Evolutionary conservation across 2,329 filamentous ascomycete genomes (phyloP).

Genomic region (Penicillium capsulatum): DNA sequence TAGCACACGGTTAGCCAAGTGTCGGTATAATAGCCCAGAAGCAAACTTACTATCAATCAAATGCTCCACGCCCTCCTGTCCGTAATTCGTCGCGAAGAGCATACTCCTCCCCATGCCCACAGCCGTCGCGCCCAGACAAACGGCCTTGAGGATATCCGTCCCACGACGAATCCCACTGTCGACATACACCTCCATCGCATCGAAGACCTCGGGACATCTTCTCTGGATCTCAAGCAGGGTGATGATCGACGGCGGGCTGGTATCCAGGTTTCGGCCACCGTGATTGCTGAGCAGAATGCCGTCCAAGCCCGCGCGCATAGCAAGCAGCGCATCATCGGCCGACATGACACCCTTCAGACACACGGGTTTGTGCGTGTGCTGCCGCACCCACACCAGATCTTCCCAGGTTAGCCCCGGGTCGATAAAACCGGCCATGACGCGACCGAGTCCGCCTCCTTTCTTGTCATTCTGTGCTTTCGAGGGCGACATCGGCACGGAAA

Average conservation of each 20-base stretch:
- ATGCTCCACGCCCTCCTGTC: conserved; percentile 53
- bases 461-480: conserved; percentile 47
- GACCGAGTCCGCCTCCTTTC: conserved; percentile 52
- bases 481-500: conserved; percentile 44
- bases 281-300: conserved; percentile 58
- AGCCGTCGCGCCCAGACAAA: conserved; percentile 52
- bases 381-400: conserved; percentile 52
- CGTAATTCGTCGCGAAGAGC: conserved; percentile 52
- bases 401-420: conserved; percentile 52
- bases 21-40: neutral
- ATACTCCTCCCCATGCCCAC: conserved; percentile 54
- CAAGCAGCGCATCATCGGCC: conserved; percentile 52
- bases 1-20: conserved; percentile 14
- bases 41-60: conserved; percentile 51
- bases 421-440: conserved; percentile 51
- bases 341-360: conserved; percentile 56
- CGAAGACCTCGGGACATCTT: conserved; percentile 49
- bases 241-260: conserved; percentile 48
- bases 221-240: conserved; percentile 52
- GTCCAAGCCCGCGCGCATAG: conserved; percentile 49
- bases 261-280: conserved; percentile 55
- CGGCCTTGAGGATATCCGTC: conserved; percentile 53
- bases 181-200: conserved; percentile 50
- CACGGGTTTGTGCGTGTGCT: conserved; percentile 49
- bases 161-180: conserved; percentile 54